Percentiles rank a stretch among this genome's conserved stretches.
Evolutionary conservation across 257 asterid genomes (phyloP).

Genomic region (Rhazya stricta): DNA sequence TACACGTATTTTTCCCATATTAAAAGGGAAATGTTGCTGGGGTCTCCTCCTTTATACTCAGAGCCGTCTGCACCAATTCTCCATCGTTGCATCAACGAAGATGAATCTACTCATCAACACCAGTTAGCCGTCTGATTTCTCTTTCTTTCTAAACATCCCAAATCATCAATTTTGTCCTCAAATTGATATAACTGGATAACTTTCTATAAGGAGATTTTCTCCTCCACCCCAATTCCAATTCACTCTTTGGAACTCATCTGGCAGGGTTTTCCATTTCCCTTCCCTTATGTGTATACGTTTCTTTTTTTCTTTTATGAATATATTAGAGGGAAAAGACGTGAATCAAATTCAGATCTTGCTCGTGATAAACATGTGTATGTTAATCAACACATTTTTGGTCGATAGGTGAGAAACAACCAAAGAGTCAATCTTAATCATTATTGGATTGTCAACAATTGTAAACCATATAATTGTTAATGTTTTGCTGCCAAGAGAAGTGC

Average conservation of each 20-base stretch:
- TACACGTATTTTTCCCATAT: slow-evolving; percentile 39
- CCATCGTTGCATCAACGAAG: slow-evolving; percentile 29
- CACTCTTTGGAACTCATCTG: not conserved
- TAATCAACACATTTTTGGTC: too few relatives aligned
- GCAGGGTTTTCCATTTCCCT: too few relatives aligned
- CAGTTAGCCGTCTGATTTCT: slow-evolving; percentile 33
- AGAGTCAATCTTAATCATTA: too few relatives aligned
- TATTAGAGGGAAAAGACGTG: too few relatives aligned
- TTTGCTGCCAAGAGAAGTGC: too few relatives aligned
- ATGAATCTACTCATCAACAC: slow-evolving; percentile 45
- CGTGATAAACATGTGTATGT: too few relatives aligned
- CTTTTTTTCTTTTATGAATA: not conserved
- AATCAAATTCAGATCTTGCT: too few relatives aligned
- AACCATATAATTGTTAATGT: too few relatives aligned
- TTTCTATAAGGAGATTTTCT: not conserved
- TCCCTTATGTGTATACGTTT: not conserved
- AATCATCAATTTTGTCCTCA: not conserved
- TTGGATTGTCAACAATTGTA: too few relatives aligned
- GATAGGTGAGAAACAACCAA: too few relatives aligned
- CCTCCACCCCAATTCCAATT: not conserved
- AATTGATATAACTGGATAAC: not conserved
- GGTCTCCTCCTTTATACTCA: slow-evolving; percentile 31
- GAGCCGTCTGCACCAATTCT: slow-evolving; percentile 24
- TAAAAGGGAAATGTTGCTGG: slow-evolving; percentile 32
- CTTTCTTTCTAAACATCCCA: not conserved